phyloP scores from a whole-genome alignment of 2,329 filamentous ascomycete genomes.

The Claviceps pusilla region DNA sequence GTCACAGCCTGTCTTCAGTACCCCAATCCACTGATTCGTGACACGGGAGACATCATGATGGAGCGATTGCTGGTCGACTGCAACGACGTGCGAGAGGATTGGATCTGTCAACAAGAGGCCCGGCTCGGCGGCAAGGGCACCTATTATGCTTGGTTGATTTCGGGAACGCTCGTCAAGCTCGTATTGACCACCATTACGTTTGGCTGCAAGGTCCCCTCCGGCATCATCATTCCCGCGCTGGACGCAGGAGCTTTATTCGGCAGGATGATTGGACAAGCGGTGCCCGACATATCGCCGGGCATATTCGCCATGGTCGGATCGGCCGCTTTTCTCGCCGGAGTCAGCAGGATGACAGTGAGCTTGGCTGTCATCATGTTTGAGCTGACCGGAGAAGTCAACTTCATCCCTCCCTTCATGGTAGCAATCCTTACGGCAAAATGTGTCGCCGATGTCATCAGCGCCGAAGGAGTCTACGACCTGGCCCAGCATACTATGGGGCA shows the following conservation, averaged over 20 bases:
- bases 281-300: constrained; percentile 32
- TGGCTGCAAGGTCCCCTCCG: constrained; percentile 43
- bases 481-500: constrained; percentile 44
- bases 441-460: constrained; percentile 38
- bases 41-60: constrained; percentile 40
- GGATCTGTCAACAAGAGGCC: constrained; percentile 37
- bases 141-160: constrained; percentile 36
- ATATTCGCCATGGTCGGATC: constrained; percentile 48
- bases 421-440: constrained; percentile 45
- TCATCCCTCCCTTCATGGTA: constrained; percentile 42
- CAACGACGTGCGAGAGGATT: constrained; percentile 20
- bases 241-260: constrained; percentile 44
- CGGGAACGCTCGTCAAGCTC: constrained; percentile 39
- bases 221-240: constrained; percentile 45
- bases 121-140: constrained; percentile 13
- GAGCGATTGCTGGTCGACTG: constrained; percentile 43
- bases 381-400: constrained; percentile 42
- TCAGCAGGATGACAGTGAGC: constrained; percentile 42
- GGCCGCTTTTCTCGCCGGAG: constrained; percentile 42
- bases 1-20: constrained; percentile 39
- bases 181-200: constrained; percentile 43
- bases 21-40: constrained; percentile 37
- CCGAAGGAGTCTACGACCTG: constrained; percentile 42
- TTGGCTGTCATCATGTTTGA: constrained; percentile 48
- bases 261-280: constrained; percentile 29